phyloP scores from a whole-genome alignment of 2,329 filamentous ascomycete genomes.

The Cladosporium phlei region DNA sequence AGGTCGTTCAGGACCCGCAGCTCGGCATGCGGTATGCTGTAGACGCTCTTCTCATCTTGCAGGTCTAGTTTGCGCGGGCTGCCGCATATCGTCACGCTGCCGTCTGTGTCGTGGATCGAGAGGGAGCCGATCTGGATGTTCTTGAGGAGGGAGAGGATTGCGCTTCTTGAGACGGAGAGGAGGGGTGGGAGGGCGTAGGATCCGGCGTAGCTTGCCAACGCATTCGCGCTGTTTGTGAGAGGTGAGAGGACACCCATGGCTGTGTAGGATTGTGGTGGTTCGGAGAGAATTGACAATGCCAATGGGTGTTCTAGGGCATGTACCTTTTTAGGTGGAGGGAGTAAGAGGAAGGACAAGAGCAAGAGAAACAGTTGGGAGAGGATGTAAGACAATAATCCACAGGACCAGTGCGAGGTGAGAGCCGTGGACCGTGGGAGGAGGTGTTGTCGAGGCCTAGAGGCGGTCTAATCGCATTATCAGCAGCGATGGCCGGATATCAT shows the following conservation, averaged over 20 bases:
- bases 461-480: too few species aligned
- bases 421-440: too few species aligned
- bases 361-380: neutral
- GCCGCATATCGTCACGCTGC: constrained; percentile 40
- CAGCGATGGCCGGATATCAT: neutral
- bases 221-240: constrained; percentile 35
- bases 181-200: constrained; percentile 46
- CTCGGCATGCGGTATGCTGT: constrained; percentile 46
- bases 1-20: constrained; percentile 60
- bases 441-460: too few species aligned
- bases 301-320: neutral
- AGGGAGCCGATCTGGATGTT: constrained; percentile 45
- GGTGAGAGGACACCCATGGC: constrained; percentile 33
- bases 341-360: neutral
- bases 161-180: constrained; percentile 42
- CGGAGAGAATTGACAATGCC: constrained; percentile 4
- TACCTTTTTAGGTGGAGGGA: too few species aligned
- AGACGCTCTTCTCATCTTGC: constrained; percentile 34
- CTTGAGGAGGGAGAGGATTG: constrained; percentile 42
- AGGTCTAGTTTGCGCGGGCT: constrained; percentile 36
- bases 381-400: too few species aligned
- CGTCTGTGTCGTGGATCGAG: constrained; percentile 41
- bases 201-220: constrained; percentile 39
- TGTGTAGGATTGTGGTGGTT: neutral
- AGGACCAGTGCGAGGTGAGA: too few species aligned